Percentiles rank a stretch among this genome's conserved stretches.
Conservation (phyloP, 345 rosid species). For the Eucalyptus curtisii region DNA sequence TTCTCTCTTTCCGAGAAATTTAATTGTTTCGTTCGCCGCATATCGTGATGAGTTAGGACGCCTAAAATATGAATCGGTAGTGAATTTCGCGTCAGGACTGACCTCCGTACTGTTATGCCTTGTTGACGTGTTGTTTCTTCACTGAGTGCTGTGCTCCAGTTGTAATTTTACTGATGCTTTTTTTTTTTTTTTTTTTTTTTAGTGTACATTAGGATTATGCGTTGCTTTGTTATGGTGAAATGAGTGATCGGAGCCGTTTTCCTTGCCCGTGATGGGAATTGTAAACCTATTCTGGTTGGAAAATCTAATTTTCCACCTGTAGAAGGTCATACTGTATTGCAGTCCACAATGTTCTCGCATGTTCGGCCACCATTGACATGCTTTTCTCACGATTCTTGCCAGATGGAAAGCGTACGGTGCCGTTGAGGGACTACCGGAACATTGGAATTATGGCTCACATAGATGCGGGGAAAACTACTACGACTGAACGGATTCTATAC, state of each 20-base stretch:
- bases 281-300: neutral
- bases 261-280: neutral
- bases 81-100: neutral
- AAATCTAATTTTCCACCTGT: neutral
- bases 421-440: slow-evolving; percentile 78
- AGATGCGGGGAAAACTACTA: slow-evolving; percentile 97
- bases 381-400: neutral
- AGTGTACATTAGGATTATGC: neutral
- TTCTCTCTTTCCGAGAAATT: neutral
- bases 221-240: neutral
- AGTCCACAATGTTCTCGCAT: neutral
- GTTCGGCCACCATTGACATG: neutral
- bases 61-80: neutral
- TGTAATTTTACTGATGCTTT: neutral
- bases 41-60: neutral
- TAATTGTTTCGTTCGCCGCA: neutral
- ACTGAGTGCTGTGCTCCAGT: neutral
- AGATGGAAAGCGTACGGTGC: slow-evolving; percentile 57
- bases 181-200: neutral
- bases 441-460: slow-evolving; percentile 99
- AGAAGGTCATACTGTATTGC: neutral
- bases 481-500: slow-evolving; percentile 77
- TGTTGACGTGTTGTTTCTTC: neutral
- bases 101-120: neutral
- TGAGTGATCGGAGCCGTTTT: neutral